Percentiles rank a stretch among this genome's conserved stretches.
These are phyloP conservation scores for Simplicillium sp. DNA, from an alignment of 2,329 filamentous ascomycete species.

Conservation along the genomic window DNA sequence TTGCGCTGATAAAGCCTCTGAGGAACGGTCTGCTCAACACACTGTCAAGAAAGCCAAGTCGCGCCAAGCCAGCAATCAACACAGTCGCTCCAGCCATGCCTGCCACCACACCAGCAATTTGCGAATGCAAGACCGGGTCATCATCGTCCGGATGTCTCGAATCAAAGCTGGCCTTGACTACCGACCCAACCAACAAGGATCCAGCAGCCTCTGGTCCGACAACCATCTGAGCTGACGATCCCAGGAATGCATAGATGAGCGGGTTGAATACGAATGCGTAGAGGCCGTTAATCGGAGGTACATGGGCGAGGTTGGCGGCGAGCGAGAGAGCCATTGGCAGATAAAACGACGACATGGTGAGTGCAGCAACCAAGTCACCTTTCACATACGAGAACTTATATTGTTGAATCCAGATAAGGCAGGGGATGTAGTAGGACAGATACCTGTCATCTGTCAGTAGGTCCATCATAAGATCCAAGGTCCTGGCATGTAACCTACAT, in stretches of 20 bases:
- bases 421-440: constrained; percentile 84
- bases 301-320: constrained; percentile 83
- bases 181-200: constrained; percentile 79
- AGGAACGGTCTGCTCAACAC: constrained; percentile 89
- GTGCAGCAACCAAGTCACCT: constrained; percentile 77
- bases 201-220: constrained; percentile 93
- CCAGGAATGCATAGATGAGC: constrained; percentile 80
- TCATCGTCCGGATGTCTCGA: constrained; percentile 52
- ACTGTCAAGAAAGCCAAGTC: constrained; percentile 88
- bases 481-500: constrained; percentile 48
- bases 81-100: constrained; percentile 84
- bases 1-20: constrained; percentile 91
- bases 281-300: constrained; percentile 86
- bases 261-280: constrained; percentile 94
- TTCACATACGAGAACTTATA: constrained; percentile 75
- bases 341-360: constrained; percentile 98
- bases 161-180: constrained; percentile 70
- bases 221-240: constrained; percentile 86
- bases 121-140: constrained; percentile 59
- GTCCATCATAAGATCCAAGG: background rate
- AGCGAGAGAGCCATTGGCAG: constrained; percentile 94
- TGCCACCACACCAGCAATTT: constrained; percentile 79
- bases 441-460: constrained; percentile 47
- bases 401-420: constrained; percentile 81
- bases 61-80: constrained; percentile 73